Base-by-base conservation (phyloP, 2,329 filamentous ascomycete genomes). In the Aspergillus caelatus region DNA sequence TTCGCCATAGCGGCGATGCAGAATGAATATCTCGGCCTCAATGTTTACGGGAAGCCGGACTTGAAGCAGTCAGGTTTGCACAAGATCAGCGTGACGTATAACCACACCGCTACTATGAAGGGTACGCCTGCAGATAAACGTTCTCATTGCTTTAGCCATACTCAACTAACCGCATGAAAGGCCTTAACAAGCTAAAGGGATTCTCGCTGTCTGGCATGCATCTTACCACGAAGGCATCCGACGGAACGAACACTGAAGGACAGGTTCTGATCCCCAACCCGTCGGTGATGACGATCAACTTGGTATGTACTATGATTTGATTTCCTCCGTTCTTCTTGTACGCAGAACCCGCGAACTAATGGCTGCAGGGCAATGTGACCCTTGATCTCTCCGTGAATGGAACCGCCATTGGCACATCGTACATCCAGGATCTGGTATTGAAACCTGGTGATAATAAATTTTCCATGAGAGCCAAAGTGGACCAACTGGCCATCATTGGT, bases 181-280 rank as follows among this genome's bases (percentile, higher is more conserved):
- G 84, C 2, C 78, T 89, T n/a, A 87, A 88, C 74, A 79, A 80
- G 34, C 81, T 89, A 12, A 70, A 78, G 39, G 84, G 83, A 32
- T 83, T 86, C 72, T 77, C 80, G 43, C 76, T 86, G 41, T 82
- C 79, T 19, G 74, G 82, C 36, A 80, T 86, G 70, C 76, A 77
- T 41, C 78, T 87, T 67, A 74, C 83, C 61, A 71, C 76, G 10
- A 74, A 73, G 36, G 62, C 72, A 1, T 62, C 75, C 30, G 81
- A 85, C 65, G 82, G 81, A 53, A 80, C 81, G 62, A 89, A 88
- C 73, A 79, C 87, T 69, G 72, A 81, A 26, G 87, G 85, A 68
- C 81, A 77, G 14, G 83, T 86, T 54, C 78, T 73, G 65, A 86
- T 89, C 57, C 86, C 86, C 63, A 89, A 89, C 71, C 86, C 86